Evolutionary conservation across 2,329 filamentous ascomycete species (phyloP).

Genomic region (Hortaea werneckii): DNA sequence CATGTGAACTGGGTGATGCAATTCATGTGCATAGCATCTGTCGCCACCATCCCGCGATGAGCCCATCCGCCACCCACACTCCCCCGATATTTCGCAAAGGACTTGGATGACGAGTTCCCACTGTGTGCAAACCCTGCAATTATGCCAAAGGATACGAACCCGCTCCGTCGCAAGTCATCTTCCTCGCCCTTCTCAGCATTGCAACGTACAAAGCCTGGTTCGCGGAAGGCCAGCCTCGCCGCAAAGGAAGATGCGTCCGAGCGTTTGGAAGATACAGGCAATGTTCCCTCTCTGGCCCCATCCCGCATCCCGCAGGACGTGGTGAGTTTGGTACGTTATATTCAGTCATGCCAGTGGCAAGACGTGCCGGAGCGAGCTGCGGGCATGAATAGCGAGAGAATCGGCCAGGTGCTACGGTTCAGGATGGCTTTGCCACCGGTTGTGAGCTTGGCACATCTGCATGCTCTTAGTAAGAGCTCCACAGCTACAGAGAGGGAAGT

Average conservation of each 20-base stretch:
- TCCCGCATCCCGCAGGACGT: slow-evolving; percentile 53
- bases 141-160: slow-evolving; percentile 12
- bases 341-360: slow-evolving; percentile 53
- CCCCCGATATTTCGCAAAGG: not conserved
- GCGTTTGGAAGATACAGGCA: slow-evolving; percentile 49
- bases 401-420: slow-evolving; percentile 54
- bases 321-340: slow-evolving; percentile 43
- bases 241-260: slow-evolving; percentile 24
- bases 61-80: too few species aligned
- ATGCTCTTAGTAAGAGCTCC: slow-evolving; percentile 51
- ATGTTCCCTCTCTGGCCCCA: slow-evolving; percentile 46
- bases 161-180: slow-evolving; percentile 27
- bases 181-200: slow-evolving; percentile 28
- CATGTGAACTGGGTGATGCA: too few species aligned
- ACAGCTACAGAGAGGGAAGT: slow-evolving; percentile 59
- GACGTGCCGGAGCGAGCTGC: slow-evolving; percentile 47
- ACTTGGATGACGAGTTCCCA: not conserved
- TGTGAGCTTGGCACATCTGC: slow-evolving; percentile 56
- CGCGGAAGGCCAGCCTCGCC: slow-evolving; percentile 10
- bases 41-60: too few species aligned
- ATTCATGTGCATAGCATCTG: too few species aligned
- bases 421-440: slow-evolving; percentile 51
- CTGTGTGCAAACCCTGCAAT: not conserved
- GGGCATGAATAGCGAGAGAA: slow-evolving; percentile 55
- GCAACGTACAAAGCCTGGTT: slow-evolving; percentile 26